Base-by-base conservation (phyloP, 169 alveolate genomes). In the Miamiensis avidus region DNA sequence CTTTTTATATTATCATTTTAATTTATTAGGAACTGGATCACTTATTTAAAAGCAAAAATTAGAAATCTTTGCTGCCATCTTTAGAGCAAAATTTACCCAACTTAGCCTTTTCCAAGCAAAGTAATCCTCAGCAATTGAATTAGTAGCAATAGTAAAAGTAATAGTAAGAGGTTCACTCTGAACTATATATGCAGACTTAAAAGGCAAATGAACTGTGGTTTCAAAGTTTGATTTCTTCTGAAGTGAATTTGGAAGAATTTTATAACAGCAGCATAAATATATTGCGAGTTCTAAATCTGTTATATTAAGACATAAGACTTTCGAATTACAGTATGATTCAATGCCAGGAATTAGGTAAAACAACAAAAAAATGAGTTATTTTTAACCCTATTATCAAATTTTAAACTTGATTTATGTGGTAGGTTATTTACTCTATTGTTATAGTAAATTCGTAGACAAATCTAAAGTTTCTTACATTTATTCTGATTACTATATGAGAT, bases 221-320 rank as follows among this genome's bases (percentile, higher is more conserved):
- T 65, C 74, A 20, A 65, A 20, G 26, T 65, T 20, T 65, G 16
- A 20, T 65, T 65, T 65, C 26, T 26, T 65, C 26, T 65, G 83
- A 78, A 25, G 83, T 78, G 33, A 78, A 34, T 78, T 34, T 78
- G 15, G 83, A 78, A 31, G 34, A 78, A 78, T 78, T 78, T 16
- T 34, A 25, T 34, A 74, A 78, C 1, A 33, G 34, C 32, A 78
- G 83, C 26, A 78, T 78, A 0, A 78, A 74, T 33, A 34, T 89
- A 0, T 85, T 89, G 27, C 31, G 76, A 78, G 31, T 82, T 0
- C 74, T 91, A 16, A 91, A 91, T 75, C 32, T 91, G 26, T 16
- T 91, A 31, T 88, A 91, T 30, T 88, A 91, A 82, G 92, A 91
- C 74, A 74, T 85, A 78, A 88, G 84, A 73, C 83, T 91, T 1